These are phyloP conservation scores for Acer campestre DNA, from an alignment of 345 rosid species.

Conservation along the genomic window DNA sequence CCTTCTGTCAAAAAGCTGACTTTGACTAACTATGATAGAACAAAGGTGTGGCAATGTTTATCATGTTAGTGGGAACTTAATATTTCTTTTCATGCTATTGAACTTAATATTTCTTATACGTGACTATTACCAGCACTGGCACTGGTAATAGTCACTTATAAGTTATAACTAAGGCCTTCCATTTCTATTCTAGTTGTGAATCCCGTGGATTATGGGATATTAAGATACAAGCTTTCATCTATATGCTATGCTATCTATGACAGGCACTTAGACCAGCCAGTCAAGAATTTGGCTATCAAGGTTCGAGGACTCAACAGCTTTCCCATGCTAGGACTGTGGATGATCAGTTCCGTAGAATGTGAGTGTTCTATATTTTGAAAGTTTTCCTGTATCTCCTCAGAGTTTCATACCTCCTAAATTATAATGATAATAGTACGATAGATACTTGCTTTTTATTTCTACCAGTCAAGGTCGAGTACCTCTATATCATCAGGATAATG, in stretches of 20 bases:
- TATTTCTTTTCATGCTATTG: conserved; percentile 4
- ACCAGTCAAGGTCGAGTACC: neutral
- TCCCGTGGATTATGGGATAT: neutral
- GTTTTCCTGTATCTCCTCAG: neutral
- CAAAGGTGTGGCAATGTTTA: conserved; percentile 51
- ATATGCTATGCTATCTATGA: conserved; percentile 19
- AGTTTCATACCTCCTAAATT: neutral
- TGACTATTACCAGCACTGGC: neutral
- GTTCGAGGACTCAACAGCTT: conserved; percentile 47
- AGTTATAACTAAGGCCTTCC: neutral
- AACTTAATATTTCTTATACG: no score
- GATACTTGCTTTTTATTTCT: neutral
- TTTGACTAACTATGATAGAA: conserved; percentile 33
- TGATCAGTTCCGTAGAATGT: conserved; percentile 67
- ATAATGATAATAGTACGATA: neutral
- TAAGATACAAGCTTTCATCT: neutral
- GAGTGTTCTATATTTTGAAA: conserved; percentile 30
- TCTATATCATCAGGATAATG: neutral
- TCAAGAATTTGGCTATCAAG: conserved; percentile 44
- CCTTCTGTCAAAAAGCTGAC: conserved; percentile 51
- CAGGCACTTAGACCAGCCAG: conserved; percentile 59
- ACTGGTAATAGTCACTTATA: neutral
- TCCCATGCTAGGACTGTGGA: conserved; percentile 47
- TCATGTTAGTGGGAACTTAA: conserved; percentile 17
- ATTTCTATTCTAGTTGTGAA: neutral